Base-by-base conservation (phyloP, 2,329 filamentous ascomycete species). In the Aspergillus transmontanensis region DNA sequence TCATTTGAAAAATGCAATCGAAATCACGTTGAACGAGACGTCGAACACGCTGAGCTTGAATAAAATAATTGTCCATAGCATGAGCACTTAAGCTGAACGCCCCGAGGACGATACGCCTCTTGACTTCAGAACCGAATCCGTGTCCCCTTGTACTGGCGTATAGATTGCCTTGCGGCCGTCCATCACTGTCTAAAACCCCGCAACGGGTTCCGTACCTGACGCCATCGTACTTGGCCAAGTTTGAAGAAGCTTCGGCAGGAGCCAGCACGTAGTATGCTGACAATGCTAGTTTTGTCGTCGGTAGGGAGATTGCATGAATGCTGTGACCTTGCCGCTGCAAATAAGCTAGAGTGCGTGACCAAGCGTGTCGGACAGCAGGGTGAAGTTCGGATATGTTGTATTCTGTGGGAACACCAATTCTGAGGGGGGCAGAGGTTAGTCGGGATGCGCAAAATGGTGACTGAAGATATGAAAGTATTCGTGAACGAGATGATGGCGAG, bases 221-320 rank as follows among this genome's bases (percentile, higher is more conserved):
- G 23, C 95, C 95, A 72, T 99, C 96, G 76, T 97, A 99, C 76
- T 96, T 97, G 62, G 95, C 92, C 2, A 99, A 86, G 72, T 99
- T 99, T 19, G 94, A 98, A 1, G 93, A 93, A 4, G 95, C 95
- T 79, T 99, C 95, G 19, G 95, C 94, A 0, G 95, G 93, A 0
- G 95, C 96, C 61, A 99, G 88, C 61, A 99, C 87, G 77, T 99
- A 99, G 81, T 99, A 99, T 39, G 95, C 91, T 23, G 93, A 92
- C 0, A 99, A 86, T 0, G 95, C 94, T 69, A 92, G 89, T 66
- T 88, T 90, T 1, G 94, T 99, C 0, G 89, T 87, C 0, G 94
- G 94, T 5, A 99, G 84, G 2, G 90, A 92, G 19, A 98, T 86
- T 1, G 91, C 86, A 12, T 92, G 86, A 14, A 98, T 82, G 0